phyloP scores from a whole-genome alignment of 129 eudicot genomes.

The Helianthus annuus region HanXRQr2.0-SUNRISE NC_035447.2:76137369-76137868 shows the following conservation, averaged over 20 bases:
- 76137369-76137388: too few species aligned
- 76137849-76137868: constrained; percentile 5
- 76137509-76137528: too few species aligned
- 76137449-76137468: too few species aligned
- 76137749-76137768: constrained; percentile 17
- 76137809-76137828: neutral
- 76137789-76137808: neutral
- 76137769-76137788: neutral
- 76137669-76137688: constrained; percentile 24
- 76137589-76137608: constrained; percentile 38
- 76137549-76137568: too few species aligned
- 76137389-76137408: too few species aligned
- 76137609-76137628: constrained; percentile 32
- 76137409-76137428: too few species aligned
- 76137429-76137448: too few species aligned
- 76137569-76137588: constrained; percentile 9
- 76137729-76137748: constrained; percentile 24
- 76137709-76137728: constrained; percentile 28
- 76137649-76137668: constrained; percentile 27
- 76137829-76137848: constrained; percentile 32
- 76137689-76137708: constrained; percentile 30
- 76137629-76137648: constrained; percentile 35
- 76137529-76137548: too few species aligned
- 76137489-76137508: too few species aligned
- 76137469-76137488: too few species aligned